A percentile compares a stretch with the other conserved stretches of the same genome.
Conservation (phyloP, 495 filamentous ascomycete genomes). For the Penicillium soppii region DNA sequence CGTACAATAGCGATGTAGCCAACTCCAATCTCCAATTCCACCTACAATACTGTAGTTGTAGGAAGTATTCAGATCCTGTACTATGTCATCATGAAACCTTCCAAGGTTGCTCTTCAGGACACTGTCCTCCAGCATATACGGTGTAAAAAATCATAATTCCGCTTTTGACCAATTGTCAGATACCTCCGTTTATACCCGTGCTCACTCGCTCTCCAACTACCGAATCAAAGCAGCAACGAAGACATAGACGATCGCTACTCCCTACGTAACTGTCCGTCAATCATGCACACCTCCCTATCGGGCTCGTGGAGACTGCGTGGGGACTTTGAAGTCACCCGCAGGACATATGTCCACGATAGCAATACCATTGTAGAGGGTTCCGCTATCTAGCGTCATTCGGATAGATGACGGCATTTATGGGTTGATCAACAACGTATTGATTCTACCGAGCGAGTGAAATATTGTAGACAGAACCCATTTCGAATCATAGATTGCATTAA, state of each 20-base stretch:
- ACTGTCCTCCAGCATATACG: too few species aligned
- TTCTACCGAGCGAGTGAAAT: too few species aligned
- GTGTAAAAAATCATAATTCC: conserved; percentile 4
- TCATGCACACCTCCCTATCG: conserved; percentile 22
- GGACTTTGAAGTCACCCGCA: conserved; percentile 14
- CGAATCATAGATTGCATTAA: too few species aligned
- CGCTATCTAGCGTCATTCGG: neutral
- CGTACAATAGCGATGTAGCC: too few species aligned
- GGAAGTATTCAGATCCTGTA: neutral
- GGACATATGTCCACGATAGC: neutral
- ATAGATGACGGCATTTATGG: neutral
- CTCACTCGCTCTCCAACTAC: neutral
- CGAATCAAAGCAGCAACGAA: neutral
- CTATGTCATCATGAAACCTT: neutral
- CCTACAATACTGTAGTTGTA: too few species aligned
- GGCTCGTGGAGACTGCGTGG: conserved; percentile 16
- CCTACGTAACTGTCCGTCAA: conserved; percentile 5
- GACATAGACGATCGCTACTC: conserved; percentile 10
- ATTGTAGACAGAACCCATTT: too few species aligned
- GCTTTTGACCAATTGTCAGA: conserved; percentile 4
- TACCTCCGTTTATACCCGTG: conserved; percentile 6
- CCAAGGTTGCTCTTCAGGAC: neutral
- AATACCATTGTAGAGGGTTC: too few species aligned
- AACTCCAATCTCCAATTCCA: too few species aligned
- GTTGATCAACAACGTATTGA: neutral